Base-by-base conservation (phyloP, 331 rosid genomes). In the Telfairia occidentalis region DNA sequence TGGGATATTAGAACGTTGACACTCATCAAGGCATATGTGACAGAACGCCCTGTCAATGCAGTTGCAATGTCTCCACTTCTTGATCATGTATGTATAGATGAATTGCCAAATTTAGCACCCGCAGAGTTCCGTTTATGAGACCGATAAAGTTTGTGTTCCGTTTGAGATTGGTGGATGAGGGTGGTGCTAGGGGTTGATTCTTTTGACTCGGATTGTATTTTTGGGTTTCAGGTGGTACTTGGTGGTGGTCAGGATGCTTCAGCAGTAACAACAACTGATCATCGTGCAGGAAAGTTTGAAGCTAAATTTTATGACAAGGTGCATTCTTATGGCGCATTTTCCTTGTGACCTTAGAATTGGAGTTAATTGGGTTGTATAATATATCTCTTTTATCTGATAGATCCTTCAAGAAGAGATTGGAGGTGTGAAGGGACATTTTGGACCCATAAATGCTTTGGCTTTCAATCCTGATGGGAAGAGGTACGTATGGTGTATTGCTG, bases 181-280 rank as follows among this genome's bases (percentile, higher is more conserved):
- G 23, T 46, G 58, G 9, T 66, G 34, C 23, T 29, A 16, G n/a
- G 19, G 4, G 43, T 45, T 3, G 26, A 12, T 48, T 48, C 38
- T 24, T 32, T 28, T 13, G 57, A 34, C 76, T 29, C 38, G 23
- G 30, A 1, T 69, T 53, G 16, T 5, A 35, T 73, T 21, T 72
- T 23, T 18, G 76, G 50, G 75, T 60, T 71, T 3, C 70, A 95
- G 99, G 96, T 95, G 78, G 97, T 95, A 38, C 77, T 95, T 78
- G 97, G 97, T 80, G 99, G 99, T 87, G 99, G 99, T 82, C 99
- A 95, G 83, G 97, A 90, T 77, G 99, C 97, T 66, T 83, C 96
- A n/a, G 49, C 84, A 76, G 99, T 95, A 66, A 95, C 97, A 13
- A 95, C 90, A 46, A 95, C 99, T 43, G 99, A 95, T 83, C 99